phyloP scores from a whole-genome alignment of 2,329 filamentous ascomycete genomes.

The Trichoderma brevicompactum region DNA sequence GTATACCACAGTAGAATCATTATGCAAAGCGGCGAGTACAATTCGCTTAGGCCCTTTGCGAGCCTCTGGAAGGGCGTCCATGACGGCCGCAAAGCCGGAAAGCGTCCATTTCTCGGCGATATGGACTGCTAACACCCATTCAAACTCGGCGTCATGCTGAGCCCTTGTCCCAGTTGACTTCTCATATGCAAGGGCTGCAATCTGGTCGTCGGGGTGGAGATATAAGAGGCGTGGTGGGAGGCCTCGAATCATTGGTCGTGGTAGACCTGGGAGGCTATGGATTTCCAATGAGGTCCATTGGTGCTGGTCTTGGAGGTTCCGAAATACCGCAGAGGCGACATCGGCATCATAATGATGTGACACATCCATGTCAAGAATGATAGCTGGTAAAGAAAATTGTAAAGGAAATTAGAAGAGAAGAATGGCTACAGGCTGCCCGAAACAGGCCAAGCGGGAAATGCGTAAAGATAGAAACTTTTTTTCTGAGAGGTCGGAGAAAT shows the following conservation, averaged over 20 bases:
- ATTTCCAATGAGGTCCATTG: constrained; percentile 68
- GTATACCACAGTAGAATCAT: constrained; percentile 83
- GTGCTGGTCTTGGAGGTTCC: constrained; percentile 77
- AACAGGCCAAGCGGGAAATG: constrained; percentile 17
- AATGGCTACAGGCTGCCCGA: constrained; percentile 11
- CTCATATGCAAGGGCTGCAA: constrained; percentile 68
- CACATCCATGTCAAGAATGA: constrained; percentile 21
- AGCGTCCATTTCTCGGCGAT: constrained; percentile 75
- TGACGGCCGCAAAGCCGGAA: constrained; percentile 67
- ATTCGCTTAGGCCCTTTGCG: constrained; percentile 65
- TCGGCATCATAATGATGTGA: constrained; percentile 21
- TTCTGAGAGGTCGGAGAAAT: constrained; percentile 17
- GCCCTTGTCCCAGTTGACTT: constrained; percentile 52
- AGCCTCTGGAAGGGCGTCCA: constrained; percentile 63
- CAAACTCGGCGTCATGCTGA: constrained; percentile 59
- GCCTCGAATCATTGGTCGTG: constrained; percentile 70
- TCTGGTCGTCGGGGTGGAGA: constrained; percentile 81
- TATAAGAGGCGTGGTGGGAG: constrained; percentile 75
- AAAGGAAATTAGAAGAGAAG: constrained; percentile 19
- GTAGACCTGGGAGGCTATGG: constrained; percentile 45
- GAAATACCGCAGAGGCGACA: constrained; percentile 56
- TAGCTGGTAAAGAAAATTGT: not conserved
- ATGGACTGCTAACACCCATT: constrained; percentile 79
- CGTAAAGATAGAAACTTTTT: constrained; percentile 11
- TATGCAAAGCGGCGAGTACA: constrained; percentile 74